Evolutionary conservation across 1,139 yeast genomes (phyloP).

Genomic region (Geotrichum bryndzae): DNA sequence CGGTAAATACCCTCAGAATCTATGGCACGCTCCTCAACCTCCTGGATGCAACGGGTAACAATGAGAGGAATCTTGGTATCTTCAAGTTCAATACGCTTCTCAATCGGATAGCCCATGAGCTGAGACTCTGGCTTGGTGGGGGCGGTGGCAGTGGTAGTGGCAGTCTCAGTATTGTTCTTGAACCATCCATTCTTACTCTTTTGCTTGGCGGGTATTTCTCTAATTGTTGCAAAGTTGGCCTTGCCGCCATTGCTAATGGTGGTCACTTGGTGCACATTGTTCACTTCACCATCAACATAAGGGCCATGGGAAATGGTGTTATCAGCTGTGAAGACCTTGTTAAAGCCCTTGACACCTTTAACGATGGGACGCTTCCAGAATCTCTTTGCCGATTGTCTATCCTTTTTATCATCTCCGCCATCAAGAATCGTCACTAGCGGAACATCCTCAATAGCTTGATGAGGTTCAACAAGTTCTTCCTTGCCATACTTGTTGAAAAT

Average conservation of each 20-base stretch:
- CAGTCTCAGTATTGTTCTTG: conserved; percentile 14
- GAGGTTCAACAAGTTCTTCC: background rate
- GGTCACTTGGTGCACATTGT: conserved; percentile 19
- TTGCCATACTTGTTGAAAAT: conserved; percentile 15
- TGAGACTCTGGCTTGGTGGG: conserved; percentile 7
- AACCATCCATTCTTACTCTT: conserved; percentile 18
- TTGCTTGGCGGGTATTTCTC: conserved; percentile 13
- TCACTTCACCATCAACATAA: conserved; percentile 15
- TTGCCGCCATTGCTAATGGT: conserved; percentile 16
- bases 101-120: conserved; percentile 29
- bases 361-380: conserved; percentile 38
- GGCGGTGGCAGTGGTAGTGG: no score
- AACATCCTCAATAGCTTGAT: conserved; percentile 23
- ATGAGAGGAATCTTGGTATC: conserved; percentile 60
- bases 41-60: conserved; percentile 65
- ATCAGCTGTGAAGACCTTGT: conserved; percentile 33
- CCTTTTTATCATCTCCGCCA: conserved; percentile 25
- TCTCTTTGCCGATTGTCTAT: conserved; percentile 26
- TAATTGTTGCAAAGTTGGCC: conserved; percentile 6
- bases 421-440: conserved; percentile 34
- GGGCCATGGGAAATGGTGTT: conserved; percentile 11
- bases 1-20: conserved; percentile 83
- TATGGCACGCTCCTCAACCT: conserved; percentile 70
- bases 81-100: conserved; percentile 46
- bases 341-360: conserved; percentile 34